Conservation (phyloP, 805 yeast species). For the Candida railenensis region DNA sequence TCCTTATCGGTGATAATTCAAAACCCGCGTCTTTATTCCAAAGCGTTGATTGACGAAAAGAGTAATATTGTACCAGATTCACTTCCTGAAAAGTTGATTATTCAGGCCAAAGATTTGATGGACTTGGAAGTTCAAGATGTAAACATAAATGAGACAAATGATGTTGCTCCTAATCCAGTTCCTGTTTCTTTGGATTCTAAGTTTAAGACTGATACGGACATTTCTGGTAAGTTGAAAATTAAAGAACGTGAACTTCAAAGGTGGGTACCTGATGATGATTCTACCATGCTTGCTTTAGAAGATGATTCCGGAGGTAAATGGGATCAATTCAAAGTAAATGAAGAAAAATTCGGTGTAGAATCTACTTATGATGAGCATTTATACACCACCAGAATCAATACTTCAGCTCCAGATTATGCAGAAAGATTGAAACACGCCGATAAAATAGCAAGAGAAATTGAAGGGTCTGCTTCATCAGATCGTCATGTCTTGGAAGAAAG, state of each 20-base stretch:
- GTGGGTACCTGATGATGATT: conserved; percentile 73
- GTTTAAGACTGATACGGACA: conserved; percentile 86
- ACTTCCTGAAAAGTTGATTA: conserved; percentile 44
- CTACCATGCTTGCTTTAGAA: conserved; percentile 29
- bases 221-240: conserved; percentile 48
- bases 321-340: conserved; percentile 96
- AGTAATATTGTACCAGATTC: conserved; percentile 25
- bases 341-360: conserved; percentile 82
- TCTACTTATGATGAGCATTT: conserved; percentile 82
- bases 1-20: conserved; percentile 59
- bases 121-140: conserved; percentile 46
- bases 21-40: conserved; percentile 43
- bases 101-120: conserved; percentile 50
- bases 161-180: not conserved
- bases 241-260: conserved; percentile 73
- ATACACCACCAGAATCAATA: conserved; percentile 79
- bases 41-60: conserved; percentile 23
- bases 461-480: conserved; percentile 64
- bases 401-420: conserved; percentile 68
- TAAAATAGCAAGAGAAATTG: conserved; percentile 79
- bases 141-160: conserved; percentile 23
- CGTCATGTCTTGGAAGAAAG: conserved; percentile 90
- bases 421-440: conserved; percentile 70
- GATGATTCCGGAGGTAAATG: conserved; percentile 45
- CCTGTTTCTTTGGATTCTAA: conserved; percentile 8